Evolutionary conservation across 2,329 filamentous ascomycete species (phyloP), one percentile per base, ranked within the genome.

Genomic region (Nemania sp.): DNA sequence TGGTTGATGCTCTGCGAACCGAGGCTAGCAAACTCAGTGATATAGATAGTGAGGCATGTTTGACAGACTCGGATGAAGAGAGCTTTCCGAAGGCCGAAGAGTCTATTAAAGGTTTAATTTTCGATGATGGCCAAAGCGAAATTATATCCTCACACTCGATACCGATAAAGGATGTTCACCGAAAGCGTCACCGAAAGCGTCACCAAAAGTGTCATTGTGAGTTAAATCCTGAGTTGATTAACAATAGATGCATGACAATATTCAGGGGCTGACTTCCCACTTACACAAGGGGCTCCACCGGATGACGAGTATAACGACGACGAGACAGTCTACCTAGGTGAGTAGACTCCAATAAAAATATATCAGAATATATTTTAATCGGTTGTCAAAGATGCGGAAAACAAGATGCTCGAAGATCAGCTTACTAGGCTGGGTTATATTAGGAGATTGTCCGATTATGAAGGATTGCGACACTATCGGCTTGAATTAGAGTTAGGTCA

Each of bases 381-480:
- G 13, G 15, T 7, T 59, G 18, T 11, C 20, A 7, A 11, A 60
- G 59, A 54, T 4, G 51, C 15, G n/a, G n/a, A 35, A 35, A 29
- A 10, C 3, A 57, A 7, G 38, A 57, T 58, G 43, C 2, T 47
- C 5, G 56, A 60, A n/a, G 66, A 70, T 45, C 62, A 56, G 35
- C 51, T 65, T 27, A 68, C 57, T 15, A 32, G 24, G 41, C 43
- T 68, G 13, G 59, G 59, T 10, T 60, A 47, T 58, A 47, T 66
- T 58, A 35, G 63, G 49, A 65, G 65, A 51, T 35, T 67, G 51
- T 56, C 67, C 7, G 60, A 67, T 32, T 54, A 67, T 43, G 57
- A 64, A 24, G 67, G 64, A n/a, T 47, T 22, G 35, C 67, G 64
- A 41, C 62, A 63, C 53, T 68, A 70, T 52, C 65, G 45, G 35